Conservation (phyloP, 2,329 filamentous ascomycete species). For the Graphilbum sp. region DNA sequence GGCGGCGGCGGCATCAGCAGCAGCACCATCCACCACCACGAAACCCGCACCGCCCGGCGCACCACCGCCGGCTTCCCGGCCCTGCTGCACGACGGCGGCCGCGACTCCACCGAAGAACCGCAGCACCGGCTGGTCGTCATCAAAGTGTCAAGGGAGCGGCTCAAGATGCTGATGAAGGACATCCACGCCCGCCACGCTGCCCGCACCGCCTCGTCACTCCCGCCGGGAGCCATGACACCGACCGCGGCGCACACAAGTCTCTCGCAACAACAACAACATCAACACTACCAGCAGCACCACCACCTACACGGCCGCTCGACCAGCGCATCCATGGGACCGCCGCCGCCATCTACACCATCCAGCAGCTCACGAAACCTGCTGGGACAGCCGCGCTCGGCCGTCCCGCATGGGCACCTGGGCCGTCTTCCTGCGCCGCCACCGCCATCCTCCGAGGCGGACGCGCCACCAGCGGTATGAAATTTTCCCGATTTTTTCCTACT, state of each 20-base stretch:
- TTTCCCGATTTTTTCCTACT: neutral
- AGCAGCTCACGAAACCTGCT: constrained; percentile 15
- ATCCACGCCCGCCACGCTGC: constrained; percentile 10
- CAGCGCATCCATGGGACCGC: constrained; percentile 42
- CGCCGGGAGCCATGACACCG: neutral
- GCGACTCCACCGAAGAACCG: constrained; percentile 17
- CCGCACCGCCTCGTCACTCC: neutral
- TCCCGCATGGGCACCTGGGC: constrained; percentile 39
- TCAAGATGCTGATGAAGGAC: constrained; percentile 44
- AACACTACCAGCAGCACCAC: constrained; percentile 11
- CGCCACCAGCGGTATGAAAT: constrained; percentile 43
- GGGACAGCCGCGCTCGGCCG: constrained; percentile 5
- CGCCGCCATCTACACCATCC: constrained; percentile 23
- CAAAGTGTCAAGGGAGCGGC: constrained; percentile 53
- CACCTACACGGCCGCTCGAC: constrained; percentile 29
- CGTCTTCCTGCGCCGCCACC: constrained; percentile 53
- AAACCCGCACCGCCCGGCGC: constrained; percentile 51
- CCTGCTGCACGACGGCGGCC: constrained; percentile 32
- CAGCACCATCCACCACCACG: constrained; percentile 45
- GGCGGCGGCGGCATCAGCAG: neutral
- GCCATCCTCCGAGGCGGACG: constrained; percentile 36
- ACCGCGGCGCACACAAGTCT: constrained; percentile 18
- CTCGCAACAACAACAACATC: neutral
- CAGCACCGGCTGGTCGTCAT: constrained; percentile 57
- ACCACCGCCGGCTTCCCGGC: constrained; percentile 20